Evolutionary conservation across 169 alveolate genomes (phyloP), one percentile per base, ranked within the genome.

Genomic region (Toxoplasma gondii): DNA sequence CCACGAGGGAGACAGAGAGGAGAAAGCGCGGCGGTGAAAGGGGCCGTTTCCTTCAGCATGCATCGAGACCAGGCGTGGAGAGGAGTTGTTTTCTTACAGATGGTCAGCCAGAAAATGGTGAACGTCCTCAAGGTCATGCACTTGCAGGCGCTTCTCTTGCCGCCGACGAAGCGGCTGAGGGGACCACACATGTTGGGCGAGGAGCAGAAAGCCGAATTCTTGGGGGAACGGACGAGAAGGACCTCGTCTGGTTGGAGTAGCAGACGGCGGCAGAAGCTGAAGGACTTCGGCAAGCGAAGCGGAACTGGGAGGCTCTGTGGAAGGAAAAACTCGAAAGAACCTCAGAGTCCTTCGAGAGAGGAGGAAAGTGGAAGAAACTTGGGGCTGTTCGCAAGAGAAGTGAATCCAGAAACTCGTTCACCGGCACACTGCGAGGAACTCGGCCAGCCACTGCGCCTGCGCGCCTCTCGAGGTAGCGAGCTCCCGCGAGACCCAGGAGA

Each of bases 121-220:
- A 78, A 78, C 45, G 86, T 78, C 24, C 86, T 41, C 39, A 78
- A 45, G 86, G 9, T 36, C 86, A 78, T 78, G 44, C 86, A 78
- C 22, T 38, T 38, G 86, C 39, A 78, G 86, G 86, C 86, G 86
- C 45, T 36, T 38, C 45, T n/a, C 22, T 78, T 41, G 4, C 86
- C 86, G 86, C 86, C 86, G 4, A 78, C 43, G 86, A 41, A 78
- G 86, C 86, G 86, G 1, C 86, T 45, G 49, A 78, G 27, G 45
- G n/a, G 27, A 4, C 86, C 86, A n/a, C 86, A 78, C 86, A 78
- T 78, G 4, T 38, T 78, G 86, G 29, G 27, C n/a, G 78, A 64
- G 78, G 78, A 78, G 22, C 44, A 38, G 86, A 78, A n/a, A 78
- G 5, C 27, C 10, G 5, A 22, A 27, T 16, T 16, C 34, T 16